Base-by-base conservation (phyloP, 192 early-diverging fungal species). In the Chytriomyces sp. region DNA sequence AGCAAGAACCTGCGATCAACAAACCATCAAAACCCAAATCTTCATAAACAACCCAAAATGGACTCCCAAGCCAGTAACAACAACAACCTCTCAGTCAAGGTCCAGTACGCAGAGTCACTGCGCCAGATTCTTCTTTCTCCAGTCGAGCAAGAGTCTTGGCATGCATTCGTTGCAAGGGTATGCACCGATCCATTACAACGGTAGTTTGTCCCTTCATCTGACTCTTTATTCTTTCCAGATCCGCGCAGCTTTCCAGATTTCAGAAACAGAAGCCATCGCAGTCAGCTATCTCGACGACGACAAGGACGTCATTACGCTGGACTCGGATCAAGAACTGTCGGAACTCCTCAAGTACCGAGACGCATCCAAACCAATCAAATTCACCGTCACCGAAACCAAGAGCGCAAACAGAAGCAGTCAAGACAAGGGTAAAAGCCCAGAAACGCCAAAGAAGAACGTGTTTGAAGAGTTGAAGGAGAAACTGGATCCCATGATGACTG, bases 211-310 rank as follows among this genome's bases (percentile, higher is more conserved):
- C 57, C 35, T 35, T 35, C 35, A 35, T 35, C 35, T 35, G 35
- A 35, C 28, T 53, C 5, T 50, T 13, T 45, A 50, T 69, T 50
- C 43, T 3, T 26, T 23, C 8, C 64, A 80, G 79, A 60, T 77
- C 53, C 74, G 80, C 13, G 43, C 57, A 8, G 16, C 64, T 6
- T 79, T 82, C 64, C 10, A 24, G 11, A 64, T 82, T 43, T 63
- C 79, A 1, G 62, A 61, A 10, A 61, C 45, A 8, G 7, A 28
- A 5, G 18, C n/a, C 8, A 24, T 82, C 74, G 20, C 50, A 43
- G 81, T 80, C 71, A 82, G 24, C 59, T 82, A 82, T 61, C 28
- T 24, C 43, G 81, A 82, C 47, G 26, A 20, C 28, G 81, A 82
- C 57, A 64, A 63, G 8, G 81, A 82, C 78, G 50, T 13, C 35